A percentile compares a stretch with the other conserved stretches of the same genome.
Conservation (phyloP, 2,329 filamentous ascomycete genomes). For the Trichocomaceae sp. region DNA sequence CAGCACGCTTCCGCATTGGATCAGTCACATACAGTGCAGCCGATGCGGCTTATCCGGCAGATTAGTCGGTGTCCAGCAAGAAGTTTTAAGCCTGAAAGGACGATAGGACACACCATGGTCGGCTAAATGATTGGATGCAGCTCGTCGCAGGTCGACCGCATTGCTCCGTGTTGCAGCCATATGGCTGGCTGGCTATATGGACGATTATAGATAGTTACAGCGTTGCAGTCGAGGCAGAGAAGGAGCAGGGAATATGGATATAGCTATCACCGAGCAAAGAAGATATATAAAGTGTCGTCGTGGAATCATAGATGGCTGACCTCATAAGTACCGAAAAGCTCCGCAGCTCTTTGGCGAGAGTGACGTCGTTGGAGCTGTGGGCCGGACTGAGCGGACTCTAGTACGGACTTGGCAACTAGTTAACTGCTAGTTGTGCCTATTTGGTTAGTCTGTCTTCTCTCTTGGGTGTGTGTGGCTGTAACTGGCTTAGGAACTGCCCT, state of each 20-base stretch:
- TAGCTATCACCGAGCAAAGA: neutral
- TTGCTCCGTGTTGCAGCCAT: slow-evolving; percentile 10
- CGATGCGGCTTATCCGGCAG: slow-evolving; percentile 44
- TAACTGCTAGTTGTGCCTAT: too few relatives aligned
- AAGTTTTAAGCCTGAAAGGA: neutral
- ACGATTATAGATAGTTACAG: neutral
- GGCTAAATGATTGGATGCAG: slow-evolving; percentile 4
- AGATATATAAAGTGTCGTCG: neutral
- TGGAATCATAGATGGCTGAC: neutral
- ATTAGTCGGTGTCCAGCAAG: neutral
- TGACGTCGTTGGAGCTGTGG: slow-evolving; percentile 25
- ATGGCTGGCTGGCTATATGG: neutral
- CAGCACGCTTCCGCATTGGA: slow-evolving; percentile 25
- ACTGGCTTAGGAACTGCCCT: too few relatives aligned
- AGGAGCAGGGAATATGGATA: neutral
- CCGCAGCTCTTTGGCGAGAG: slow-evolving; percentile 14
- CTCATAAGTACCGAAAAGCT: slow-evolving; percentile 1
- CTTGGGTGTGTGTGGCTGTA: too few relatives aligned
- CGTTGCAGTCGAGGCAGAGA: neutral
- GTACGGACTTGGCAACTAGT: too few relatives aligned
- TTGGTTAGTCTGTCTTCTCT: too few relatives aligned
- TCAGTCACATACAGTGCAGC: slow-evolving; percentile 54
- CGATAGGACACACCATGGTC: slow-evolving; percentile 13
- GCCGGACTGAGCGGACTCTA: too few relatives aligned
- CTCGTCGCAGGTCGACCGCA: neutral